These are phyloP conservation scores for Pichia eremophila DNA, from an alignment of 805 yeast species.

Conservation along the genomic window DNA sequence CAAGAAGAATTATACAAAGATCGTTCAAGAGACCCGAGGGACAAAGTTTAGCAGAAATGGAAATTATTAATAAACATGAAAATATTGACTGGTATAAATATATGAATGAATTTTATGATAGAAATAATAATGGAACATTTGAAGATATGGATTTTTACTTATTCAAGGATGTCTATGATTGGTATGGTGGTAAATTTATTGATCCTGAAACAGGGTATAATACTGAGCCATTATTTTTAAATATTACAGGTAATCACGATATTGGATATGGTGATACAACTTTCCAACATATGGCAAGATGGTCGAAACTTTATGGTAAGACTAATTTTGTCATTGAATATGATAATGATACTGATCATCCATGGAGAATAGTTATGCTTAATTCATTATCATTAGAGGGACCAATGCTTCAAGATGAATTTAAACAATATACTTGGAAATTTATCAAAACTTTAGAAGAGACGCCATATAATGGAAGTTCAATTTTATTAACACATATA, in stretches of 20 bases:
- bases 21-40: constrained; percentile 50
- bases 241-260: constrained; percentile 92
- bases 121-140: constrained; percentile 25
- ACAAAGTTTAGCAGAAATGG: constrained; percentile 40
- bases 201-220: constrained; percentile 15
- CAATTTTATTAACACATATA: constrained; percentile 78
- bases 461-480: constrained; percentile 60
- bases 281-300: constrained; percentile 81
- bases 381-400: constrained; percentile 84
- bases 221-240: constrained; percentile 61
- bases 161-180: constrained; percentile 54
- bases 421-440: constrained; percentile 57
- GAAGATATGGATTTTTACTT: constrained; percentile 30
- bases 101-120: constrained; percentile 27
- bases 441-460: constrained; percentile 56
- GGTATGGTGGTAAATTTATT: constrained; percentile 32
- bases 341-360: constrained; percentile 49
- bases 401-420: constrained; percentile 72
- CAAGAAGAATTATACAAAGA: constrained; percentile 63
- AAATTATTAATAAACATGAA: constrained; percentile 39
- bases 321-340: constrained; percentile 77
- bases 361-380: constrained; percentile 86
- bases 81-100: constrained; percentile 46
- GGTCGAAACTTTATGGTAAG: constrained; percentile 64
- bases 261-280: constrained; percentile 96